A percentile compares a stretch with the other conserved stretches of the same genome.
Conservation (phyloP, 306 rosid genomes). For the Rosa lucieae region DNA sequence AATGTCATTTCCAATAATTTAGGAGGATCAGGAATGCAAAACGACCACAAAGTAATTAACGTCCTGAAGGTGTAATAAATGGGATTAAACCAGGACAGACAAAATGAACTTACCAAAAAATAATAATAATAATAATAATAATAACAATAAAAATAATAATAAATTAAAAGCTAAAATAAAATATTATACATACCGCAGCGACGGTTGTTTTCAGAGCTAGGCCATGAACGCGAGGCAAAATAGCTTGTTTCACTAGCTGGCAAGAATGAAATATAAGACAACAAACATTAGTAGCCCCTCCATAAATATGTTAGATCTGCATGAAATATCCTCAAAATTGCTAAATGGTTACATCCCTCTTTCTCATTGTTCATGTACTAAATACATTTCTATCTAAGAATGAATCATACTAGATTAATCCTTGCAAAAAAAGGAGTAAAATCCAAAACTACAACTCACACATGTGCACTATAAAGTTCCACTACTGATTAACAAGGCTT, state of each 20-base stretch:
- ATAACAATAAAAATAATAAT: neutral
- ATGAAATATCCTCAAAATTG: neutral
- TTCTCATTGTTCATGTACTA: neutral
- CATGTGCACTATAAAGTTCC: neutral
- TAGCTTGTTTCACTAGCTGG: constrained; percentile 83
- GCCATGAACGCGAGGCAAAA: constrained; percentile 96
- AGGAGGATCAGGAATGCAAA: neutral
- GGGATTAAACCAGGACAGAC: neutral
- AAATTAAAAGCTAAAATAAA: constrained; percentile 11
- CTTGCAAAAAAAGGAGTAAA: neutral
- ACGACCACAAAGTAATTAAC: neutral
- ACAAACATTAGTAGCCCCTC: constrained; percentile 13
- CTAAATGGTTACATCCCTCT: neutral
- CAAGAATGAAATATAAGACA: constrained; percentile 28
- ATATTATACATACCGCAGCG: constrained; percentile 78
- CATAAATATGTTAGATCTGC: constrained; percentile 21
- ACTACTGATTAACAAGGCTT: neutral
- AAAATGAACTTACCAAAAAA: neutral
- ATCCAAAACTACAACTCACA: neutral
- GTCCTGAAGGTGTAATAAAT: neutral
- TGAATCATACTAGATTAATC: no score
- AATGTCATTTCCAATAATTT: neutral
- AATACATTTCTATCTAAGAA: neutral
- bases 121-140: no score
- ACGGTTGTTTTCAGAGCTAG: constrained; percentile 94